These are phyloP conservation scores for Tilletia horrida DNA, from an alignment of 1,284 basidiomycete species.

Conservation along the genomic window DNA sequence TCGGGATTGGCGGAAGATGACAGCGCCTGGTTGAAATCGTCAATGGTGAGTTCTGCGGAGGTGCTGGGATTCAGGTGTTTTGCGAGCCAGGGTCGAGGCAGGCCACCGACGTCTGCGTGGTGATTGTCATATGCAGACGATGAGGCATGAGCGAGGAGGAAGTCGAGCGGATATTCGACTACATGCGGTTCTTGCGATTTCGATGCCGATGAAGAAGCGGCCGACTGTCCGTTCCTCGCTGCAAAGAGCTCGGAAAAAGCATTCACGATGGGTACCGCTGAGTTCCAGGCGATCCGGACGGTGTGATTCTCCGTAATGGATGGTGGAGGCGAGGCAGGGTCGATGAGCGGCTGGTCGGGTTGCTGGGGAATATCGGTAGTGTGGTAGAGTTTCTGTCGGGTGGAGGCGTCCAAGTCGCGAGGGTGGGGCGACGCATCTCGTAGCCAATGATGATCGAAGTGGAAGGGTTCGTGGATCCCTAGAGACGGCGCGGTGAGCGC, in stretches of 20 bases:
- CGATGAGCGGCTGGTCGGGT: not conserved
- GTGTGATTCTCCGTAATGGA: not conserved
- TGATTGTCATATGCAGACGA: slow-evolving; percentile 52
- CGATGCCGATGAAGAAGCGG: slow-evolving; percentile 19
- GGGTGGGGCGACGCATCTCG: slow-evolving; percentile 61
- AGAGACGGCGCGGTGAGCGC: slow-evolving; percentile 51
- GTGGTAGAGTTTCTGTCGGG: slow-evolving; percentile 70
- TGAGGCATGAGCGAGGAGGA: slow-evolving; percentile 57
- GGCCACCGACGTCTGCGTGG: slow-evolving; percentile 45
- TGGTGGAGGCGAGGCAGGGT: not conserved
- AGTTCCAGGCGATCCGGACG: slow-evolving; percentile 1
- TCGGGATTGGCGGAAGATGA: slow-evolving; percentile 28
- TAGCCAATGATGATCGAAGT: slow-evolving; percentile 56
- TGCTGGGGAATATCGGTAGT: slow-evolving; percentile 61
- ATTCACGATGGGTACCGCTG: slow-evolving; percentile 24
- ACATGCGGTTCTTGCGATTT: slow-evolving; percentile 29
- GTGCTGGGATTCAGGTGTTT: slow-evolving; percentile 40
- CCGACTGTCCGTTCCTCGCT: not conserved
- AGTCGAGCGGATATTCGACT: slow-evolving; percentile 56
- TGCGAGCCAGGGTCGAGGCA: slow-evolving; percentile 41
- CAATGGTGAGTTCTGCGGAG: slow-evolving; percentile 58
- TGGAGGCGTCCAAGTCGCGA: slow-evolving; percentile 63
- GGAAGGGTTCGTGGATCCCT: slow-evolving; percentile 32
- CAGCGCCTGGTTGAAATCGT: slow-evolving; percentile 63
- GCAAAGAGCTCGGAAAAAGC: slow-evolving; percentile 41